Conservation (phyloP, 768 basidiomycete genomes). For the Lactarius deliciosus region DNA sequence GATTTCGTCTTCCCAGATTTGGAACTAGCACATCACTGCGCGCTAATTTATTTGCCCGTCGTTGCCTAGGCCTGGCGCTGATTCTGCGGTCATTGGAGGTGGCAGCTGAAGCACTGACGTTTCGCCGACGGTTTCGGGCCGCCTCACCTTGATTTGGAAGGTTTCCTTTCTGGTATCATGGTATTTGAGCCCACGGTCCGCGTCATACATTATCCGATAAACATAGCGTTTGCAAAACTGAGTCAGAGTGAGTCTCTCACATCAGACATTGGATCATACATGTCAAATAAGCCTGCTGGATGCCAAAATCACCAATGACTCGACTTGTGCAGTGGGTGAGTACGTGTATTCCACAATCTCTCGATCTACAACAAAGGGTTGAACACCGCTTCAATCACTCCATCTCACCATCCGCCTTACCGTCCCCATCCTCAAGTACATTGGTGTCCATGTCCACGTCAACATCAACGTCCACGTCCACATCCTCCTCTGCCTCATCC, state of each 20-base stretch:
- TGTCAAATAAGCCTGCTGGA: background rate
- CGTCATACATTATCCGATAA: background rate
- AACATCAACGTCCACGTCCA: conserved; percentile 16
- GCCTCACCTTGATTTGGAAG: background rate
- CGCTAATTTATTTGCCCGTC: background rate
- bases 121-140: too few species aligned
- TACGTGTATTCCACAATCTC: background rate
- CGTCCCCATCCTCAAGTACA: conserved; percentile 4
- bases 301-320: background rate
- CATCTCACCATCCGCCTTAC: conserved; percentile 12
- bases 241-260: too few species aligned
- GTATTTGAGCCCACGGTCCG: too few species aligned
- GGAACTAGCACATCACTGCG: background rate
- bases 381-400: background rate
- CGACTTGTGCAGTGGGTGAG: background rate
- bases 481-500: conserved; percentile 17
- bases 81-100: too few species aligned
- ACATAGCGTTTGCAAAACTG: too few species aligned
- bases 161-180: background rate
- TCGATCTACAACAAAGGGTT: background rate
- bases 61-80: background rate
- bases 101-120: background rate
- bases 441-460: conserved; percentile 17
- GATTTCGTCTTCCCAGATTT: background rate
- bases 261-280: too few species aligned